A percentile compares a stretch with the other conserved stretches of the same genome.
phyloP scores from a whole-genome alignment of 2,329 filamentous ascomycete genomes.

The Xylariaceae sp. region DNA sequence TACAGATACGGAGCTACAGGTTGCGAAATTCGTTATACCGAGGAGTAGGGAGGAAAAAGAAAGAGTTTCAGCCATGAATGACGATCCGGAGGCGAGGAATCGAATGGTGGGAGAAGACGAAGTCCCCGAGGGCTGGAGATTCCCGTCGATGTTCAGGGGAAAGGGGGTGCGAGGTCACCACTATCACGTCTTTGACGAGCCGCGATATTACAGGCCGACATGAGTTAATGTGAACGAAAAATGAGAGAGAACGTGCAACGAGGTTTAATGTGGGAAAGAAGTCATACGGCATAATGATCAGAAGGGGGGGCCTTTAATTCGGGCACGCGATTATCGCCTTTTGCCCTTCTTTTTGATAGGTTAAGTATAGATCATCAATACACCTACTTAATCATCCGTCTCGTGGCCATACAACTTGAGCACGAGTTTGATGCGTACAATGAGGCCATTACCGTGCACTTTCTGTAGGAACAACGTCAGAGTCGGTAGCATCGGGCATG shows the following conservation, averaged over 20 bases:
- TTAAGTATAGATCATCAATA: slow-evolving; percentile 3
- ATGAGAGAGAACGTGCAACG: slow-evolving; percentile 2
- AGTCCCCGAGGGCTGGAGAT: slow-evolving; percentile 71
- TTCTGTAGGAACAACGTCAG: too few relatives aligned
- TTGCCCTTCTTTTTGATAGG: background rate
- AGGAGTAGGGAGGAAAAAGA: slow-evolving; percentile 54
- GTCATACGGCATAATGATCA: slow-evolving; percentile 6
- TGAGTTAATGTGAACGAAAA: slow-evolving; percentile 1
- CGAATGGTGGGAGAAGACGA: slow-evolving; percentile 60
- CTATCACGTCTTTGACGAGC: slow-evolving; percentile 95
- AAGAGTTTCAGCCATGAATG: slow-evolving; percentile 36
- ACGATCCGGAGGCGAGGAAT: slow-evolving; percentile 48
- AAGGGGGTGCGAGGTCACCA: slow-evolving; percentile 80
- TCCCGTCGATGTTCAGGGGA: slow-evolving; percentile 78
- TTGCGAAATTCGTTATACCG: slow-evolving; percentile 89
- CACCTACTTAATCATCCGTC: background rate
- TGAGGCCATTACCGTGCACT: background rate
- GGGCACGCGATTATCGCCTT: slow-evolving; percentile 1
- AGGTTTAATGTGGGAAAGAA: background rate
- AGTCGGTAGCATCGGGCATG: too few relatives aligned
- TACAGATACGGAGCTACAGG: slow-evolving; percentile 94
- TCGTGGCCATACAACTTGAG: background rate
- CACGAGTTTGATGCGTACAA: background rate
- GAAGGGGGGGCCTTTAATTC: slow-evolving; percentile 7
- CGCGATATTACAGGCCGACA: slow-evolving; percentile 57